phyloP scores from a whole-genome alignment of 2,329 filamentous ascomycete species.

The Claviceps capensis region DNA sequence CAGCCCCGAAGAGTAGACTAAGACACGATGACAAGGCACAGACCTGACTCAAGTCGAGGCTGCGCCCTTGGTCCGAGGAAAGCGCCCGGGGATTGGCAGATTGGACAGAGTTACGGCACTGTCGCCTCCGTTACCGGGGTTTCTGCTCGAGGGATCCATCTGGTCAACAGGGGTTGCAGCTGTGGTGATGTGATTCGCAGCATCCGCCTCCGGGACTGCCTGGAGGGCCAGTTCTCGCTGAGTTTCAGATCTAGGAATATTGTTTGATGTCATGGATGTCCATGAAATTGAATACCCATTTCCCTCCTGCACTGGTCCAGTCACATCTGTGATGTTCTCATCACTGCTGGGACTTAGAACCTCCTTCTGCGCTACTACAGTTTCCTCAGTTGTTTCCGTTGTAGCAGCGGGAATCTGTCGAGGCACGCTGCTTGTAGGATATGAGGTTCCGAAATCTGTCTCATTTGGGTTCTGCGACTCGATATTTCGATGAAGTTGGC shows the following conservation, averaged over 20 bases:
- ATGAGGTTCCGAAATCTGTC: not conserved
- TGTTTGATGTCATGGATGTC: constrained; percentile 4
- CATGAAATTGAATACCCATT: constrained; percentile 9
- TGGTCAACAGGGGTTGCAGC: constrained; percentile 4
- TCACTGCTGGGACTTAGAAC: not conserved
- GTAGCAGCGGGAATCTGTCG: not conserved
- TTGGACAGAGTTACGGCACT: constrained; percentile 46
- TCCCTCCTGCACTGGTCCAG: constrained; percentile 1
- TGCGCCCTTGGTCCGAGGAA: constrained; percentile 33
- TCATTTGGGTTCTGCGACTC: constrained; percentile 1
- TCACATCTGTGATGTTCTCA: constrained; percentile 8
- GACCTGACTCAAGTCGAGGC: constrained; percentile 13
- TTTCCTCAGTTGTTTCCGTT: not conserved
- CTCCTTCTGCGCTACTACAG: not conserved
- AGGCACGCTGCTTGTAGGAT: not conserved
- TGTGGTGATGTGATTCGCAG: constrained; percentile 6
- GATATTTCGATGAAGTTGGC: constrained; percentile 7
- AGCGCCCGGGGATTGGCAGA: constrained; percentile 57
- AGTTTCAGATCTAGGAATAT: constrained; percentile 11
- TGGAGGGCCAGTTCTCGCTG: constrained; percentile 11
- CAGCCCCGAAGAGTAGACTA: too few species aligned
- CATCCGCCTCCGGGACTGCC: constrained; percentile 8
- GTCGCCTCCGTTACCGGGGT: constrained; percentile 20
- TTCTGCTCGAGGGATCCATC: constrained; percentile 10
- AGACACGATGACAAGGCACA: too few species aligned